phyloP scores from a whole-genome alignment of 257 asterid genomes.

The Apocynum venetum region DNA sequence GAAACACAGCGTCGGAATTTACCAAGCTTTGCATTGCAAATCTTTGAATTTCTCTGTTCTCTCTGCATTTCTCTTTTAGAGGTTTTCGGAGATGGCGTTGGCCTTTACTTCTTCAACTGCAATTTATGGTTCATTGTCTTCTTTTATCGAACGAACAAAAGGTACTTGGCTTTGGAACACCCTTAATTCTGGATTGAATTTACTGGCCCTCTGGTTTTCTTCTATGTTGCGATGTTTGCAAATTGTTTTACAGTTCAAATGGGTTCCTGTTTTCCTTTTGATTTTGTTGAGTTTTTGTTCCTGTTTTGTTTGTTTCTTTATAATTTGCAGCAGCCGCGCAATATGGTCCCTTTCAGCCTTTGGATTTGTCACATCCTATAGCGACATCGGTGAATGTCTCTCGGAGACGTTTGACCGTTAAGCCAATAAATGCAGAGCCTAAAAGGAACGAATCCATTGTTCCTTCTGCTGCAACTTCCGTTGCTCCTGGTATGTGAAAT shows the following conservation, averaged over 20 bases:
- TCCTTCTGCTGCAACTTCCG: slow-evolving; percentile 28
- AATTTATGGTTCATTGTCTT: slow-evolving; percentile 41
- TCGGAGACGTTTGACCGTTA: slow-evolving; percentile 38
- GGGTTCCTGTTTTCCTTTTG: not conserved
- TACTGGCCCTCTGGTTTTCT: not conserved
- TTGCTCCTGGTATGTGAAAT: slow-evolving; percentile 27
- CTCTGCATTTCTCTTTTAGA: not conserved
- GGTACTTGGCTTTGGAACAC: slow-evolving; percentile 30
- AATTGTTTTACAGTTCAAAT: not conserved
- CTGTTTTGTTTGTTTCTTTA: not conserved
- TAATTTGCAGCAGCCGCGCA: slow-evolving; percentile 29
- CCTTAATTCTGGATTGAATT: not conserved
- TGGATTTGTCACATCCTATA: slow-evolving; percentile 38
- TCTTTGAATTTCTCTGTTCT: not conserved
- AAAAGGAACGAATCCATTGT: slow-evolving; percentile 22
- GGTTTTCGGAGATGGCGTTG: slow-evolving; percentile 42
- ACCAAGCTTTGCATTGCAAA: not conserved
- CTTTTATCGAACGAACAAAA: slow-evolving; percentile 43
- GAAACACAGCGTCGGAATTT: not conserved
- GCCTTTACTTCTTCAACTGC: slow-evolving; percentile 58
- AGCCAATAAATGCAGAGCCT: slow-evolving; percentile 46
- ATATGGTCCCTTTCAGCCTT: slow-evolving; percentile 46
- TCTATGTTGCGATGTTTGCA: not conserved
- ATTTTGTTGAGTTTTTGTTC: not conserved
- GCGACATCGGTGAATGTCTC: slow-evolving; percentile 37